These are phyloP conservation scores for Thamnidium elegans DNA, from an alignment of 192 early-diverging fungal genomes.

Conservation along the genomic window DNA sequence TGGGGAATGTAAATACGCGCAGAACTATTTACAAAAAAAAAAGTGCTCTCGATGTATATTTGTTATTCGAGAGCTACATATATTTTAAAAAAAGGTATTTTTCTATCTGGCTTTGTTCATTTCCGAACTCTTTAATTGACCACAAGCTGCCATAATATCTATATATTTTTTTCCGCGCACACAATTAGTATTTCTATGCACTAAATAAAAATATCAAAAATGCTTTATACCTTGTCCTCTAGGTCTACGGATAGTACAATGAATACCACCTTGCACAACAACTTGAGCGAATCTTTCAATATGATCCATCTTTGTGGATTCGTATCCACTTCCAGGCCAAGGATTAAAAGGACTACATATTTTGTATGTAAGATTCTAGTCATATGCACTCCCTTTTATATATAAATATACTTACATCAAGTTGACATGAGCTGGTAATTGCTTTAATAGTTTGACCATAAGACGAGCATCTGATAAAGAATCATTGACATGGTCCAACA, in stretches of 20 bases:
- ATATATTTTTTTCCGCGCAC: too few relatives aligned
- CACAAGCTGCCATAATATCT: slow-evolving; percentile 83
- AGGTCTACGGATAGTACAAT: slow-evolving; percentile 59
- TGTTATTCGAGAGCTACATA: too few relatives aligned
- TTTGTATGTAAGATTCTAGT: not conserved
- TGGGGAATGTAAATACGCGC: too few relatives aligned
- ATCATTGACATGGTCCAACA: slow-evolving; percentile 88
- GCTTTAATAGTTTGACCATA: slow-evolving; percentile 59
- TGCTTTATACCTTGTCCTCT: slow-evolving; percentile 44
- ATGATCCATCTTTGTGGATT: slow-evolving; percentile 50
- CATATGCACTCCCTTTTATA: not conserved
- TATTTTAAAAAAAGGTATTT: too few relatives aligned
- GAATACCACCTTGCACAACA: slow-evolving; percentile 47
- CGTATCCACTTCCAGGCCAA: slow-evolving; percentile 77
- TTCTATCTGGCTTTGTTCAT: not conserved
- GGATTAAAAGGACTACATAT: slow-evolving; percentile 74
- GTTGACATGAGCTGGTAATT: slow-evolving; percentile 74
- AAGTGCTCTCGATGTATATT: too few relatives aligned
- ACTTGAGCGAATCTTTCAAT: slow-evolving; percentile 56
- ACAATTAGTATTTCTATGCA: too few relatives aligned
- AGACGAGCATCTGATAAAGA: slow-evolving; percentile 62
- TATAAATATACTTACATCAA: slow-evolving; percentile 46
- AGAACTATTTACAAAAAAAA: too few relatives aligned
- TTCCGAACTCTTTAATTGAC: slow-evolving; percentile 48
- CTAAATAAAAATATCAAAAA: slow-evolving; percentile 16